Evolutionary conservation across 129 eudicot genomes (phyloP).

Genomic region (Flaveria brownii): DNA sequence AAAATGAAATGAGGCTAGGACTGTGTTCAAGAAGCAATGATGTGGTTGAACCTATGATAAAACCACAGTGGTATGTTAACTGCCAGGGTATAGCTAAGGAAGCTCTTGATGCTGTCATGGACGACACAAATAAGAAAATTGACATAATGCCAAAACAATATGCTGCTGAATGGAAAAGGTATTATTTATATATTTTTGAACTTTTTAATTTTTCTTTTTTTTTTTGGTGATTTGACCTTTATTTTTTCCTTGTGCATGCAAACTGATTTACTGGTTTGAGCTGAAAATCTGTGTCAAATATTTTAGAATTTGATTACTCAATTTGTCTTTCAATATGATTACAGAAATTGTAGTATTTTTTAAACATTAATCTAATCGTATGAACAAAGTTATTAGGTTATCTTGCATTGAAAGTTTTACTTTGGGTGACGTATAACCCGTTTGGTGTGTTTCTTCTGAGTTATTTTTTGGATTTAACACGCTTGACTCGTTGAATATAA

Average conservation of each 20-base stretch:
- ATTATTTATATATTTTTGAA: background rate
- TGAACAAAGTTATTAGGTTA: background rate
- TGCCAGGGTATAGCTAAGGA: slow-evolving; percentile 74
- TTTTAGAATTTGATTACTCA: background rate
- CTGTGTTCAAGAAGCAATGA: slow-evolving; percentile 92
- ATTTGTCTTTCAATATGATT: background rate
- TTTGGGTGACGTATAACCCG: background rate
- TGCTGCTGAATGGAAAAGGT: slow-evolving; percentile 97
- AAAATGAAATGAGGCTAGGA: slow-evolving; percentile 96
- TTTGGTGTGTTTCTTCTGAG: background rate
- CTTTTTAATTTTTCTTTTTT: background rate
- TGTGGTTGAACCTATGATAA: slow-evolving; percentile 90
- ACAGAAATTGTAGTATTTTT: background rate
- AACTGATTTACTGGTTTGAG: background rate
- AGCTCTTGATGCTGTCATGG: slow-evolving; percentile 83
- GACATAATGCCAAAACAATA: slow-evolving; percentile 86
- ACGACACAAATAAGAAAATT: slow-evolving; percentile 54
- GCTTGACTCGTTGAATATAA: background rate
- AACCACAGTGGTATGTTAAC: slow-evolving; percentile 97
- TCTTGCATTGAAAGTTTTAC: background rate
- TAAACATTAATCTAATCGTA: background rate
- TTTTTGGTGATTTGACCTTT: too few species aligned
- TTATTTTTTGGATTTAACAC: background rate
- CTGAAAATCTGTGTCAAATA: background rate
- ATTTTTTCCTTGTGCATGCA: background rate